Conservation (phyloP, 2,329 filamentous ascomycete species). For the Neopestalotiopsis sp. region DNA sequence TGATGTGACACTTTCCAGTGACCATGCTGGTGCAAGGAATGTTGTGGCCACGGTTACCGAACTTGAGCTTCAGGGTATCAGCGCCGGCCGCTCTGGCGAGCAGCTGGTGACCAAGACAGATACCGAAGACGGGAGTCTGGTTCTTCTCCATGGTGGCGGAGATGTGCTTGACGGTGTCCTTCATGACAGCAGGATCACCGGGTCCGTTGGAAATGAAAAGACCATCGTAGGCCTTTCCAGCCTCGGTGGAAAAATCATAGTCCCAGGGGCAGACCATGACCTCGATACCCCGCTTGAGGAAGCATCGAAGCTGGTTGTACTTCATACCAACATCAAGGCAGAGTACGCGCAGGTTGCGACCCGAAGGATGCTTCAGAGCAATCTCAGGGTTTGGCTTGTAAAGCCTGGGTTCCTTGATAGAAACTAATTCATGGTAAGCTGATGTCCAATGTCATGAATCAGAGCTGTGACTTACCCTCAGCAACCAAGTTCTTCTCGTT, state of each 20-base stretch:
- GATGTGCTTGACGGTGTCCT: constrained; percentile 80
- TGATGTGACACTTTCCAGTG: constrained; percentile 97
- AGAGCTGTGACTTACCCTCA: constrained; percentile 73
- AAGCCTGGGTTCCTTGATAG: constrained; percentile 82
- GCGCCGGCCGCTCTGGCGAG: constrained; percentile 88
- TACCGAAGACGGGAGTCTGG: constrained; percentile 89
- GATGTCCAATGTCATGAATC: constrained; percentile 24
- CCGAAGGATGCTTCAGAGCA: constrained; percentile 85
- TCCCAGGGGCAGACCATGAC: constrained; percentile 96
- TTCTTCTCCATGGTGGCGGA: constrained; percentile 76
- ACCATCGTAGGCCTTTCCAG: constrained; percentile 87
- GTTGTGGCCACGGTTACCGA: constrained; percentile 97
- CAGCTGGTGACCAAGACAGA: constrained; percentile 93
- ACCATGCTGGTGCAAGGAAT: constrained; percentile 97
- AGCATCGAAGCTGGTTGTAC: constrained; percentile 95
- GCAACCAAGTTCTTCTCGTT: constrained; percentile 92
- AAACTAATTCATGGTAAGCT: constrained; percentile 69
- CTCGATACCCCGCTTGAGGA: constrained; percentile 89
- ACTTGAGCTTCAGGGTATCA: constrained; percentile 94
- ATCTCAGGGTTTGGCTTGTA: constrained; percentile 76
- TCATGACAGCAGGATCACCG: constrained; percentile 88
- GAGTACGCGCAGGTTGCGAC: constrained; percentile 83
- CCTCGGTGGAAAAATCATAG: constrained; percentile 81
- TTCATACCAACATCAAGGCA: constrained; percentile 98
- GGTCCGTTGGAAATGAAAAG: constrained; percentile 98